Evolutionary conservation across 1,139 yeast genomes (phyloP).

Genomic region (Scheffersomyces cryptocercus): DNA sequence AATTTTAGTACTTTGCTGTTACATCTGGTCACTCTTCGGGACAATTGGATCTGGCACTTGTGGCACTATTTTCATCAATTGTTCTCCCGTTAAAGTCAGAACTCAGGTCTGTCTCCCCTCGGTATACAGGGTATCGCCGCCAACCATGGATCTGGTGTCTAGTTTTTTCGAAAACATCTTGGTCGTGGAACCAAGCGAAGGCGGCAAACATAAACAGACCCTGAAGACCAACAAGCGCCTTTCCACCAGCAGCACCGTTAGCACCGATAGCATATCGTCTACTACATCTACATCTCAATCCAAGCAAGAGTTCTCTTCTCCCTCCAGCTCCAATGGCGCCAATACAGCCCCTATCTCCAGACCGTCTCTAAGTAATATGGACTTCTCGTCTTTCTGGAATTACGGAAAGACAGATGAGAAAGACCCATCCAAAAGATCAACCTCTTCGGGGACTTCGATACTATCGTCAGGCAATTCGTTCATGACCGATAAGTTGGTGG

Average conservation of each 20-base stretch:
- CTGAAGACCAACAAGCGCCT: not conserved
- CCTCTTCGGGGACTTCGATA: not conserved
- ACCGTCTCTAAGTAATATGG: constrained; percentile 3
- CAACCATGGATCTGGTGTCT: constrained; percentile 22
- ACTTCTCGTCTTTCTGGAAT: constrained; percentile 12
- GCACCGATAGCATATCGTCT: no score
- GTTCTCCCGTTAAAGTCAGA: no score
- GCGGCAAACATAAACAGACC: not conserved
- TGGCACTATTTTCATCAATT: no score
- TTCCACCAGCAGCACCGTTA: not conserved
- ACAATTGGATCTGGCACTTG: no score
- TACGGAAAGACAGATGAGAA: constrained; percentile 3
- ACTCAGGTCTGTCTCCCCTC: no score
- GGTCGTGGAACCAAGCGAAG: constrained; percentile 13
- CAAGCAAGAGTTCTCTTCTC: not conserved
- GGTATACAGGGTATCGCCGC: no score
- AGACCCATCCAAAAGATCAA: not conserved
- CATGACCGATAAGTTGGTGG: constrained; percentile 69
- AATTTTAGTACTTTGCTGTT: no score
- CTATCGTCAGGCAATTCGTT: constrained; percentile 21
- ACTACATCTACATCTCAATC: not conserved
- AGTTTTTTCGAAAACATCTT: constrained; percentile 22
- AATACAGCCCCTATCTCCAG: not conserved
- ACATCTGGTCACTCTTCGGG: no score
- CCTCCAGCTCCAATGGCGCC: constrained; percentile 3